Conservation (phyloP, 1,284 basidiomycete genomes). For the Veloboletus limbatus region DNA sequence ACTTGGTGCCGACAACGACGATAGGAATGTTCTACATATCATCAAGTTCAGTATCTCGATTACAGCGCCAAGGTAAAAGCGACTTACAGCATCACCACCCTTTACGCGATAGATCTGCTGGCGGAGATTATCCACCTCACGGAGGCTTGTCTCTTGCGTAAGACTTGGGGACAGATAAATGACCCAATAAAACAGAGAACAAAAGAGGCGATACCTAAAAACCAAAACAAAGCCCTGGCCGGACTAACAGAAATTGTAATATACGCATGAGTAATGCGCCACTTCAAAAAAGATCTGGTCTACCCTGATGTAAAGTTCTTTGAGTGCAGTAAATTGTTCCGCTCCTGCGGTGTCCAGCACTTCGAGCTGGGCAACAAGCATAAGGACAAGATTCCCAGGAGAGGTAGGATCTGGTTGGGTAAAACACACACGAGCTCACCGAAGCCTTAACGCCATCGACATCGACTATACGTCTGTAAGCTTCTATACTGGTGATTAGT, state of each 20-base stretch:
- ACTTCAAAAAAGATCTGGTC: not conserved
- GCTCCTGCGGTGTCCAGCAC: conserved; percentile 88
- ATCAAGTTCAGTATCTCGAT: conserved; percentile 9
- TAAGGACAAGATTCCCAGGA: conserved; percentile 14
- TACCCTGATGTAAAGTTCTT: conserved; percentile 79
- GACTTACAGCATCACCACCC: conserved; percentile 58
- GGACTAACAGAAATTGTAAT: conserved; percentile 41
- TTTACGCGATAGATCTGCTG: conserved; percentile 81
- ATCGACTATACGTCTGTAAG: conserved; percentile 55
- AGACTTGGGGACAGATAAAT: conserved; percentile 44
- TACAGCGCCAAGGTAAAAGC: not conserved
- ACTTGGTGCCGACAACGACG: conserved; percentile 86
- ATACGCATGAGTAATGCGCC: conserved; percentile 1
- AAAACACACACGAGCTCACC: conserved; percentile 40
- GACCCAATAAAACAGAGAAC: conserved; percentile 1
- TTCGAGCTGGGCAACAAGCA: conserved; percentile 55
- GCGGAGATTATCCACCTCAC: conserved; percentile 74
- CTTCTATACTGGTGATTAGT: conserved; percentile 14
- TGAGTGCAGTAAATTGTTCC: conserved; percentile 80
- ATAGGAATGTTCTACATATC: conserved; percentile 63
- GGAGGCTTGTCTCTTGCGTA: conserved; percentile 73
- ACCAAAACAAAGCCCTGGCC: conserved; percentile 80
- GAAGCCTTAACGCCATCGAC: conserved; percentile 60
- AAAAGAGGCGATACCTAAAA: conserved; percentile 56
- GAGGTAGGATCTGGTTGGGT: conserved; percentile 11